Conservation (phyloP, 75 land plant genomes). For the Isoetes taiwanensis region DNA sequence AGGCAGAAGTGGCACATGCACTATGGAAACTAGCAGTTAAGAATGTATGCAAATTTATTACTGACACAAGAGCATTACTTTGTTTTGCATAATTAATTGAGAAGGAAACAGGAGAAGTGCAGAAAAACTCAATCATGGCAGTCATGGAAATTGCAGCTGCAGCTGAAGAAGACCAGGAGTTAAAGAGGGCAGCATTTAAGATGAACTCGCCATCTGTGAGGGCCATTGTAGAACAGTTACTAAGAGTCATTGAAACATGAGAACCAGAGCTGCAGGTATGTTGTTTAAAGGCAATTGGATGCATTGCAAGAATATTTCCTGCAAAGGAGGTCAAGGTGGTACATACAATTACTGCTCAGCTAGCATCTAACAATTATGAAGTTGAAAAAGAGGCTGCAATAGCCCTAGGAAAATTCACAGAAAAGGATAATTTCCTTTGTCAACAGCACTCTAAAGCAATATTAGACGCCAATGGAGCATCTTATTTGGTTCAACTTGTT, state of each 20-base stretch:
- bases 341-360: constrained; percentile 30
- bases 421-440: constrained; percentile 38
- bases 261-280: constrained; percentile 35
- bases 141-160: constrained; percentile 61
- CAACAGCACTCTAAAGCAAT: constrained; percentile 57
- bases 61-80: constrained; percentile 60
- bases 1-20: constrained; percentile 73
- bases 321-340: constrained; percentile 50
- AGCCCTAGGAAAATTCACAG: constrained; percentile 52
- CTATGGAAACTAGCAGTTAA: constrained; percentile 58
- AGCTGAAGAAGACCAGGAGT: constrained; percentile 48
- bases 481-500: too few relatives aligned
- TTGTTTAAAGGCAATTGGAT: constrained; percentile 54
- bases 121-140: constrained; percentile 57
- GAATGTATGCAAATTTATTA: constrained; percentile 44
- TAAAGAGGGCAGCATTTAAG: constrained; percentile 70
- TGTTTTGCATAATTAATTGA: constrained; percentile 65
- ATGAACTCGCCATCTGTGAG: constrained; percentile 62
- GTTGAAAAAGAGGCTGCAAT: constrained; percentile 55
- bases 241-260: constrained; percentile 23
- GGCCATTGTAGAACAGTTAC: constrained; percentile 61
- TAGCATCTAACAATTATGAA: constrained; percentile 24
- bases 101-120: constrained; percentile 44
- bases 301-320: constrained; percentile 57
- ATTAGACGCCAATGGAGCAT: constrained; percentile 47